Base-by-base conservation (phyloP, 352 stramenopile species). In the Phytophthora pseudosyringae region DNA sequence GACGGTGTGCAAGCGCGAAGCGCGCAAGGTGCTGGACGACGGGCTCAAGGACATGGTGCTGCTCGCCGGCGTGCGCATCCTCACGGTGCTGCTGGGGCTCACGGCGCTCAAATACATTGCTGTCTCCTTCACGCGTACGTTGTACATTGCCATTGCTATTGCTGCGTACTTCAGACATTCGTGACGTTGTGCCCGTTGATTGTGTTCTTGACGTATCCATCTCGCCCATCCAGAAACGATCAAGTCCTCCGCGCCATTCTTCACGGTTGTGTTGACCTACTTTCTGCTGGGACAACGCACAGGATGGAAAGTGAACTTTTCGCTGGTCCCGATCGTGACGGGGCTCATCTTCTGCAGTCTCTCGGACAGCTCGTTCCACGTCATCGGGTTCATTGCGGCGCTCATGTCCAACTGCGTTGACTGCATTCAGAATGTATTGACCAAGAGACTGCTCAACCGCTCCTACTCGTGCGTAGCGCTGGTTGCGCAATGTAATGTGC, bases 401-500 rank as follows among this genome's bases (percentile, higher is more conserved):
- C 75, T 98, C 36, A 80, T 86, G 50, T 95, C 90, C 35, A 98
- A 98, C 69, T 97, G 88, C 67, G 83, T 94, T 35, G 91, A 98
- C 62, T 98, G 91, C 73, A 87, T 97, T 35, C 91, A 98, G 64
- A 98, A 98, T 63, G 91, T 98, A 8, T 74, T 98, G 59, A 92
- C 81, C 11, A 98, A 98, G 73, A 81, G 85, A 36, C 71, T 97
- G 35, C 78, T 98, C 26, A 95, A 91, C 25, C 73, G 71, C 8
- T 79, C 81, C 4, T 95, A 93, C 73, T 83, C 80, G 86, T 94
- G 83, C 52, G 79, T 75, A 8, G 15, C 15, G 3, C 28, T 25
- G 10, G 26, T 6, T 18, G 38, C 13, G 5, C 6, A 25, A 32
- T 26, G 44, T 15, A 38, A 25, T 45, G 15, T 56, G 38, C 29